Percentiles rank a stretch among this genome's conserved stretches.
Evolutionary conservation across 495 filamentous ascomycete species (phyloP).

Genomic region (Stereocaulon alpinum): DNA sequence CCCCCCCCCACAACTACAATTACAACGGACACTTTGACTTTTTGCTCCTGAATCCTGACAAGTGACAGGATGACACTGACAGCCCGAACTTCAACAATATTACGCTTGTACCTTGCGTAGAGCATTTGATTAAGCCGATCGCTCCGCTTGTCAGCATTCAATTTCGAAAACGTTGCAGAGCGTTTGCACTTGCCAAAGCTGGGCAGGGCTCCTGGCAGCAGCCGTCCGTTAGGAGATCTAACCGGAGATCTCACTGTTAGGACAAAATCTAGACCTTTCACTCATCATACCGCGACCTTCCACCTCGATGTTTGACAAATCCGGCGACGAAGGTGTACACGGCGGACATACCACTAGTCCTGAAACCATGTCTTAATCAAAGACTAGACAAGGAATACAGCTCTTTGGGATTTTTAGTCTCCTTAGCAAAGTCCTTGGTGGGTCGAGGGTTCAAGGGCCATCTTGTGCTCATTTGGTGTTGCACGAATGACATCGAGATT

Average conservation of each 20-base stretch:
- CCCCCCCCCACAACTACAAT: conserved; percentile 4
- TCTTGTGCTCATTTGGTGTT: not conserved
- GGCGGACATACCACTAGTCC: not conserved
- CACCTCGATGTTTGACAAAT: not conserved
- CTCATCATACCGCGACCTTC: not conserved
- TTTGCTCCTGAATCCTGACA: not conserved
- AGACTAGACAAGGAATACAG: conserved; percentile 8
- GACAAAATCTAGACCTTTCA: not conserved
- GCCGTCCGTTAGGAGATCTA: not conserved
- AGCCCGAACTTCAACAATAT: not conserved
- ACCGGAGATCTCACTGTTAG: not conserved
- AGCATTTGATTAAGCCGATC: no score
- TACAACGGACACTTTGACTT: not conserved
- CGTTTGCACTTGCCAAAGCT: no score
- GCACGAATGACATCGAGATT: not conserved
- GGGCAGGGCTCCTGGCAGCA: not conserved
- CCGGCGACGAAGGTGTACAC: not conserved
- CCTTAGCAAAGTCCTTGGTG: not conserved
- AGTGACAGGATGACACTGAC: not conserved
- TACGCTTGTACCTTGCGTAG: no score
- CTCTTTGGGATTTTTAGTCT: not conserved
- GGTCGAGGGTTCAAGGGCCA: not conserved
- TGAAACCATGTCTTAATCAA: not conserved
- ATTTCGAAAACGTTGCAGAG: no score
- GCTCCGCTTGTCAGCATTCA: no score